Conservation (phyloP, 2,329 filamentous ascomycete species). For the Gnomoniopsis sp. region DNA sequence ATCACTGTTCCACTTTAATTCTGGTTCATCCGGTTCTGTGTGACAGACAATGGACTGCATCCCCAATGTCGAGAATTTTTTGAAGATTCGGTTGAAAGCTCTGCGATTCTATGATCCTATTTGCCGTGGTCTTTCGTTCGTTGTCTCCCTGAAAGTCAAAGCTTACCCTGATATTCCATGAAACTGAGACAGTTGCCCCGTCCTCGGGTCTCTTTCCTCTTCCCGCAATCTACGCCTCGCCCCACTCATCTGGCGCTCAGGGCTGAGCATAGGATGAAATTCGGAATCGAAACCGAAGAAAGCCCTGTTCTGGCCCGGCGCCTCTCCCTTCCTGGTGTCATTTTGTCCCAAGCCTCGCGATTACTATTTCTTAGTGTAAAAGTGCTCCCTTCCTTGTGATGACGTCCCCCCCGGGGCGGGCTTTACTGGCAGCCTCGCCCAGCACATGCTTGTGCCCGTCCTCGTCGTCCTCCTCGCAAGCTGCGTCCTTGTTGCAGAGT, state of each 20-base stretch:
- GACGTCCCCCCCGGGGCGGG: neutral
- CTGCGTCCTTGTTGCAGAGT: slow-evolving; percentile 16
- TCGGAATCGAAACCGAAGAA: slow-evolving; percentile 1
- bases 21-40: too few species aligned
- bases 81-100: neutral
- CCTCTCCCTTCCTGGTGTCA: slow-evolving; percentile 15
- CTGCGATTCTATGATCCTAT: too few species aligned
- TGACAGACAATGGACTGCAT: too few species aligned
- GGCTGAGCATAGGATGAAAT: slow-evolving; percentile 17
- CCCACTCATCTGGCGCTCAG: slow-evolving; percentile 14
- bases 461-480: slow-evolving; percentile 13
- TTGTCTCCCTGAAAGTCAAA: slow-evolving; percentile 6
- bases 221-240: slow-evolving; percentile 9
- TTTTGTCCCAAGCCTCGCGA: neutral
- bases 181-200: slow-evolving; percentile 17
- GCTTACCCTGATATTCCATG: slow-evolving; percentile 10
- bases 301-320: neutral
- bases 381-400: neutral
- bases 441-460: slow-evolving; percentile 7
- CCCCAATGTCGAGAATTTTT: neutral
- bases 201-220: slow-evolving; percentile 15
- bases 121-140: neutral
- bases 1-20: too few species aligned
- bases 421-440: neutral
- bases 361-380: neutral